Evolutionary conservation across 2,329 filamentous ascomycete genomes (phyloP), one percentile per base, ranked within the genome.

Genomic region (Corniculantispora saksenae): DNA sequence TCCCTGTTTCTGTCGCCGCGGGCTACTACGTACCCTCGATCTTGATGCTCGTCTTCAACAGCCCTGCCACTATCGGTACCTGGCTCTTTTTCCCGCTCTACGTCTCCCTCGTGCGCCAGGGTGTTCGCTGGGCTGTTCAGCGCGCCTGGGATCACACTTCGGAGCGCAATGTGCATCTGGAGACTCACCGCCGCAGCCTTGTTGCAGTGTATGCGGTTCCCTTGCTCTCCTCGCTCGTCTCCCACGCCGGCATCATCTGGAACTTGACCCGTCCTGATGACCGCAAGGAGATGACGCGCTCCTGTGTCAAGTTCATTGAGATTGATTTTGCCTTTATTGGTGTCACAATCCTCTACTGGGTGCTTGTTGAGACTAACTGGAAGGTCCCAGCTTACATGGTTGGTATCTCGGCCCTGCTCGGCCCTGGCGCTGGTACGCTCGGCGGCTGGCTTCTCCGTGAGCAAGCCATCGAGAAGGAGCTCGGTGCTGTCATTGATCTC

Each of bases 31-130:
- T 82, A 2, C 83, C 83, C 0, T 80, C 82, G 0, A 47, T 79
- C 4, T 66, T 80, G 40, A 82, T 85, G 79, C 76, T 86, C n/a
- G 68, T 76, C n/a, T 68, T 78, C 56, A 75, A 76, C 57, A 68
- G 76, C 0, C 76, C 80, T 0, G 68, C 68, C 15, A 69, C 76
- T 23, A 77, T 84, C 38, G 69, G 75, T 8, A 63, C 79, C n/a
- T 86, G 83, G 83, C 76, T 86, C 17, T 78, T 84, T 70, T 85
- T 84, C 71, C 83, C 83, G 0, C 63, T 84, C 53, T 83, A 81
- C 72, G 82, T 85, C 1, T 77, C 80, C 2, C 65, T 80, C 13
- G 66, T 83, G 21, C 81, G 82, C 0, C 75, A 78, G 61, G 72
- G 68, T 9, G 73, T 81, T 38, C 75, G 78, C 15, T 68, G 63